Evolutionary conservation across 148 eudicot species (phyloP).

Genomic region (Fagopyrum esculentum): DNA sequence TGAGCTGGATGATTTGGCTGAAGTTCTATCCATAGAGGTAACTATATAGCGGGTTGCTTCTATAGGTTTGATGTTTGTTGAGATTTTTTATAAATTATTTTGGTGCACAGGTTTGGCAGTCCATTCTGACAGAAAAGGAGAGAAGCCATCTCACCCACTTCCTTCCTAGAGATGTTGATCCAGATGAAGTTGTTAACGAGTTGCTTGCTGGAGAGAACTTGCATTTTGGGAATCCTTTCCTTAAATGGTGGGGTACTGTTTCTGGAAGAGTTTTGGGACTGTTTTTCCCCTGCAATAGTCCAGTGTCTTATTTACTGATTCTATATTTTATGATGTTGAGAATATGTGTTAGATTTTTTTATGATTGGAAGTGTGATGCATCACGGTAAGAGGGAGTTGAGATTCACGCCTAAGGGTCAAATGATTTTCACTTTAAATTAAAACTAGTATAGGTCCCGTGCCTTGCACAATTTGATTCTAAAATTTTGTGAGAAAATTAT

Average conservation of each 20-base stretch:
- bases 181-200: conserved; percentile 42
- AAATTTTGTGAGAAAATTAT: no score
- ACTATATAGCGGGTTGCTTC: conserved; percentile 7
- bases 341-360: background rate
- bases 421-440: background rate
- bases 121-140: conserved; percentile 57
- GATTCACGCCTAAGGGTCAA: background rate
- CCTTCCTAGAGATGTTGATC: conserved; percentile 53
- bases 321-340: background rate
- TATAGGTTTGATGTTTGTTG: background rate
- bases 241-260: conserved; percentile 53
- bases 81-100: conserved; percentile 1
- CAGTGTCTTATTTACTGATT: background rate
- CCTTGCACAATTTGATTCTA: no score
- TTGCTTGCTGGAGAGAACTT: conserved; percentile 67
- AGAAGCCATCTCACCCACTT: conserved; percentile 56
- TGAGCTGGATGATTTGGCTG: conserved; percentile 48
- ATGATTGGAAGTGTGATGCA: background rate
- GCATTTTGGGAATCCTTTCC: conserved; percentile 67
- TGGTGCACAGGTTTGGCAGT: conserved; percentile 66
- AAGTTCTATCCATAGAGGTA: conserved; percentile 75
- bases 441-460: no score
- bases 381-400: background rate
- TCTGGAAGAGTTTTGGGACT: background rate
- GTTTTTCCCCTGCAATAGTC: background rate